A percentile compares a stretch with the other conserved stretches of the same genome.
phyloP scores from a whole-genome alignment of 805 yeast genomes.

The Yamadazyma philogaea region DNA sequence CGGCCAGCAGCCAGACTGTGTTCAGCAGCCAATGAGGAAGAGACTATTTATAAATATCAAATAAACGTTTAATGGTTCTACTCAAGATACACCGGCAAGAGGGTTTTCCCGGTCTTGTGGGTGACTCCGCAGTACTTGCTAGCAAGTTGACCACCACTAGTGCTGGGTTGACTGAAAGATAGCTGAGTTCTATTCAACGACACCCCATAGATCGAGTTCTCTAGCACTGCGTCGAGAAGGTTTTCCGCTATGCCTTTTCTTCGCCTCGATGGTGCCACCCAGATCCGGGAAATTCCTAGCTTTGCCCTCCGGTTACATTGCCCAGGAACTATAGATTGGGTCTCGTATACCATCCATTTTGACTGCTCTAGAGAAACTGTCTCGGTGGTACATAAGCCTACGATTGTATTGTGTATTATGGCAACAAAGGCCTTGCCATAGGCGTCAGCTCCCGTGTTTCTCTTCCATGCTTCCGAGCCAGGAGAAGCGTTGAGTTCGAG shows the following conservation, averaged over 20 bases:
- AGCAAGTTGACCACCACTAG: conserved; percentile 61
- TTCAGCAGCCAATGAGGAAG: conserved; percentile 20
- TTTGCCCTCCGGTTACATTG: conserved; percentile 34
- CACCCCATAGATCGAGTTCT: conserved; percentile 49
- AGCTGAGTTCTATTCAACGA: conserved; percentile 40
- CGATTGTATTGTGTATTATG: conserved; percentile 42
- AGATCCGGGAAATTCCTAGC: conserved; percentile 40
- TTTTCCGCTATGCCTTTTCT: conserved; percentile 47
- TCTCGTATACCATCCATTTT: conserved; percentile 58
- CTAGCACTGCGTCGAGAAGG: conserved; percentile 43
- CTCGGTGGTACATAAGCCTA: conserved; percentile 59
- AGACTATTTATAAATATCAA: conserved; percentile 10
- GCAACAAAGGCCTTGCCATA: conserved; percentile 45
- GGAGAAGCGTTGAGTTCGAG: conserved; percentile 55
- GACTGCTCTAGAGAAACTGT: conserved; percentile 34
- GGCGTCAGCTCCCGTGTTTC: not conserved
- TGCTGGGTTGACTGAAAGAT: conserved; percentile 74
- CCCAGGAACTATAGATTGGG: conserved; percentile 49
- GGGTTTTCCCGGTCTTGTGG: conserved; percentile 50
- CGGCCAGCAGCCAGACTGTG: conserved; percentile 31
- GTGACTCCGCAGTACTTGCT: conserved; percentile 49
- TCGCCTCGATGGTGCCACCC: conserved; percentile 47
- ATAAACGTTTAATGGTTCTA: conserved; percentile 4
- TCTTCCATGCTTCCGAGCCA: conserved; percentile 33
- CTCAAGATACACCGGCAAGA: conserved; percentile 50